phyloP scores from a whole-genome alignment of 2,329 filamentous ascomycete genomes.

The Colletotrichum camelliae region DNA sequence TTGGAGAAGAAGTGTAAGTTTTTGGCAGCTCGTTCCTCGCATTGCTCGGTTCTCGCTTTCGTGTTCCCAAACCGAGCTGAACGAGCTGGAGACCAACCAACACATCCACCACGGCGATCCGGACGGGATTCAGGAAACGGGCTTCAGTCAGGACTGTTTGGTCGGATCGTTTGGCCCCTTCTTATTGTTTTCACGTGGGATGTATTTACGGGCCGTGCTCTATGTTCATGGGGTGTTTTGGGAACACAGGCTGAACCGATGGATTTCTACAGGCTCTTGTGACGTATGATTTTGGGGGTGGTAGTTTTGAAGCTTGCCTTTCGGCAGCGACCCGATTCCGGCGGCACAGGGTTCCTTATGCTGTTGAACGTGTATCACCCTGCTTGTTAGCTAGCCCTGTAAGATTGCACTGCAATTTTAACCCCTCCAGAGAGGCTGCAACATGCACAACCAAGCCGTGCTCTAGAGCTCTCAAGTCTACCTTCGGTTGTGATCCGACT shows the following conservation, averaged over 20 bases:
- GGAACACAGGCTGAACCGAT: background rate
- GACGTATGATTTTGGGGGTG: background rate
- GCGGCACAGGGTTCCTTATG: too few species aligned
- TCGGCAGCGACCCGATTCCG: background rate
- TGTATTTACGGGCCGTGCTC: background rate
- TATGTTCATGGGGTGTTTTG: background rate
- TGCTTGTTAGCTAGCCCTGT: too few species aligned
- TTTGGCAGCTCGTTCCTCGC: background rate
- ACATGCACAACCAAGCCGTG: too few species aligned
- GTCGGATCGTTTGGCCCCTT: background rate
- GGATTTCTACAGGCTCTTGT: background rate
- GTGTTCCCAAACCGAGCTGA: background rate
- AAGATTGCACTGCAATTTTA: too few species aligned
- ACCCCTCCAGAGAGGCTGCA: too few species aligned
- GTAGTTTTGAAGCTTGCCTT: accelerated
- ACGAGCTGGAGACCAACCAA: background rate
- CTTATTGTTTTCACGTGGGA: background rate
- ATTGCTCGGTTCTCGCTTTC: background rate
- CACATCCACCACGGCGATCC: background rate
- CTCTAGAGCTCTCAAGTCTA: too few species aligned
- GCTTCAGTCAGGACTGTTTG: accelerated
- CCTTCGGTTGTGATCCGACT: too few species aligned
- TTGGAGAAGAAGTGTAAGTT: background rate
- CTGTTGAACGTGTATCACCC: too few species aligned
- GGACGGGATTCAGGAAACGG: background rate